phyloP scores from a whole-genome alignment of 306 rosid genomes.

The Ormosia emarginata region DNA sequence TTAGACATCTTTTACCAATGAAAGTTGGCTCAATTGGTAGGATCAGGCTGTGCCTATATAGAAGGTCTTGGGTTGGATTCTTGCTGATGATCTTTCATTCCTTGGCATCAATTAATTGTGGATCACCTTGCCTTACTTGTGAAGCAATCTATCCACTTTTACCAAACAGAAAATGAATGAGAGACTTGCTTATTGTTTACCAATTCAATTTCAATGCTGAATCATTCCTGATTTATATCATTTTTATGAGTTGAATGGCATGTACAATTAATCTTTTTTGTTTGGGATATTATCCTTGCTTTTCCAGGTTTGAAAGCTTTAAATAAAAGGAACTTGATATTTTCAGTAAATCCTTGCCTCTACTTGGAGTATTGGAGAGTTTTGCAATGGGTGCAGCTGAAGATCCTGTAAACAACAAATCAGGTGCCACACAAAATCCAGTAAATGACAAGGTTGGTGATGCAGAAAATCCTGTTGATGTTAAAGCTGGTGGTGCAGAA shows the following conservation, averaged over 20 bases:
- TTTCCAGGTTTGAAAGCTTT: constrained; percentile 4
- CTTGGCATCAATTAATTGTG: background rate
- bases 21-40: background rate
- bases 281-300: constrained; percentile 5
- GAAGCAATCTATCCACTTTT: background rate
- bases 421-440: background rate
- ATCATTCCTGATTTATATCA: background rate
- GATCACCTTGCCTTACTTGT: background rate
- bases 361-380: background rate
- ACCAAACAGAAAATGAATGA: background rate
- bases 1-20: background rate
- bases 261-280: background rate
- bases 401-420: constrained; percentile 21
- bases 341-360: background rate
- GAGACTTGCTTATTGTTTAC: background rate
- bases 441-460: background rate
- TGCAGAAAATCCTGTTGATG: constrained; percentile 1
- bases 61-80: background rate
- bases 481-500: background rate
- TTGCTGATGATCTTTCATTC: background rate
- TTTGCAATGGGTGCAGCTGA: constrained; percentile 30
- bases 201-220: background rate
- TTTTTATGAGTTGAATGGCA: background rate
- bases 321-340: background rate
- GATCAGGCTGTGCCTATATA: background rate